phyloP scores from a whole-genome alignment of 2,329 filamentous ascomycete species.

The Sporothrix inflata region DNA sequence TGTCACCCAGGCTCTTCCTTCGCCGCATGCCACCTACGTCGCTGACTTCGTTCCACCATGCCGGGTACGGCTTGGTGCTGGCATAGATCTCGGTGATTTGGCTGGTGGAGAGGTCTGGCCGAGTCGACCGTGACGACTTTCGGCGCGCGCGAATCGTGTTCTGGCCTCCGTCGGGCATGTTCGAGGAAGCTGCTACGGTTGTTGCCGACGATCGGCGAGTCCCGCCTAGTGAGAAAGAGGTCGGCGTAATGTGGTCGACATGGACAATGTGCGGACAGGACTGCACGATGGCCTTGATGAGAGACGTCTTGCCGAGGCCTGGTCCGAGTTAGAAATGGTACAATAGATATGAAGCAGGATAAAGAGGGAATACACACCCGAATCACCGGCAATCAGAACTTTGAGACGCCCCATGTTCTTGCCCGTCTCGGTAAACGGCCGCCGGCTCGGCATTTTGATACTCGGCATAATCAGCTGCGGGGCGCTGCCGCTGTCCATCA shows the following conservation, averaged over 20 bases:
- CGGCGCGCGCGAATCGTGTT: constrained; percentile 32
- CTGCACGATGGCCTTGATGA: constrained; percentile 87
- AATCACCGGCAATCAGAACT: constrained; percentile 80
- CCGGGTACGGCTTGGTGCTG: constrained; percentile 81
- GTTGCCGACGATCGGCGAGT: constrained; percentile 33
- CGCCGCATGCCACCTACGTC: constrained; percentile 60
- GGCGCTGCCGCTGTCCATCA: constrained; percentile 54
- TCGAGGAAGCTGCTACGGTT: constrained; percentile 22
- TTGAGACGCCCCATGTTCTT: constrained; percentile 85
- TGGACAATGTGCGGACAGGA: constrained; percentile 91
- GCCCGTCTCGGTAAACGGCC: constrained; percentile 87
- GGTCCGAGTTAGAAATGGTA: neutral
- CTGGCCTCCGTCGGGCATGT: constrained; percentile 27
- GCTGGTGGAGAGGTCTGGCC: constrained; percentile 40
- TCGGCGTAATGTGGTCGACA: constrained; percentile 66
- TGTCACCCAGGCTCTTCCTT: constrained; percentile 73
- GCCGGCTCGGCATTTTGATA: constrained; percentile 83
- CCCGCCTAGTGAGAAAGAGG: constrained; percentile 29
- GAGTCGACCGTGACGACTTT: constrained; percentile 24
- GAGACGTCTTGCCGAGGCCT: constrained; percentile 86
- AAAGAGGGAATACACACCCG: constrained; percentile 58
- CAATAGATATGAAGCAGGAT: constrained; percentile 19
- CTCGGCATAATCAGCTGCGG: constrained; percentile 98
- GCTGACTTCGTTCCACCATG: constrained; percentile 85
- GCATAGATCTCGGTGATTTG: constrained; percentile 71